Evolutionary conservation across 2,329 filamentous ascomycete genomes (phyloP).

Genomic region (Waltergamsia citrina): DNA sequence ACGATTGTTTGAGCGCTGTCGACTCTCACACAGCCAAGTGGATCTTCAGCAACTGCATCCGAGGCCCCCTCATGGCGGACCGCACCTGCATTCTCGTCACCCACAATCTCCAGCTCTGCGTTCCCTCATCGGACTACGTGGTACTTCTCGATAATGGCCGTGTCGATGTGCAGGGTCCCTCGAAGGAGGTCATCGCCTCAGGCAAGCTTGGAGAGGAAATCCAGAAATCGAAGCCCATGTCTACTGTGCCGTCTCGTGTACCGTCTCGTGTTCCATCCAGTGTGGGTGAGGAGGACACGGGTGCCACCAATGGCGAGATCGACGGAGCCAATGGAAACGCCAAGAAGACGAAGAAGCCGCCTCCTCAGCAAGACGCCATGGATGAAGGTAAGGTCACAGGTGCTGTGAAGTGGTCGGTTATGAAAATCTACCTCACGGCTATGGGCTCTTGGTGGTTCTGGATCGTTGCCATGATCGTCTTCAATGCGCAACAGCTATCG

Average conservation of each 20-base stretch:
- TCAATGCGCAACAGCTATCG: conserved; percentile 73
- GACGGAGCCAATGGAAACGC: conserved; percentile 21
- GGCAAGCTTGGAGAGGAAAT: conserved; percentile 84
- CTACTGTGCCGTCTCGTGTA: conserved; percentile 59
- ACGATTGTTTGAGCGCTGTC: conserved; percentile 93
- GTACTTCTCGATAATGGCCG: conserved; percentile 84
- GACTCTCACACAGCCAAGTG: conserved; percentile 97
- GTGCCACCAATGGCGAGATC: conserved; percentile 29
- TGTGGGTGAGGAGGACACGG: conserved; percentile 50
- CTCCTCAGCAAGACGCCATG: conserved; percentile 43
- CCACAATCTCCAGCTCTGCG: conserved; percentile 85
- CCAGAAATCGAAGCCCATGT: conserved; percentile 60
- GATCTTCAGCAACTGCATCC: conserved; percentile 91
- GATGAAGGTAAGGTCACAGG: conserved; percentile 76
- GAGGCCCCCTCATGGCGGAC: conserved; percentile 77
- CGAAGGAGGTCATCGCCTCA: conserved; percentile 72
- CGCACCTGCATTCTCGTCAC: conserved; percentile 93
- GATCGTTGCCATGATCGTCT: conserved; percentile 65
- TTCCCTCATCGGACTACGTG: conserved; percentile 70
- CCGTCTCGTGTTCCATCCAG: conserved; percentile 73
- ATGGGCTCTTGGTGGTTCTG: conserved; percentile 99
- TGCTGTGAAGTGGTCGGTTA: conserved; percentile 79
- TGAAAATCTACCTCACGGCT: conserved; percentile 72
- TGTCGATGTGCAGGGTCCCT: conserved; percentile 64
- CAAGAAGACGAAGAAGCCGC: conserved; percentile 36